Percentiles rank a stretch among this genome's conserved stretches.
Evolutionary conservation across 129 eudicot species (phyloP).

Genomic region (Flaveria linearis): DNA sequence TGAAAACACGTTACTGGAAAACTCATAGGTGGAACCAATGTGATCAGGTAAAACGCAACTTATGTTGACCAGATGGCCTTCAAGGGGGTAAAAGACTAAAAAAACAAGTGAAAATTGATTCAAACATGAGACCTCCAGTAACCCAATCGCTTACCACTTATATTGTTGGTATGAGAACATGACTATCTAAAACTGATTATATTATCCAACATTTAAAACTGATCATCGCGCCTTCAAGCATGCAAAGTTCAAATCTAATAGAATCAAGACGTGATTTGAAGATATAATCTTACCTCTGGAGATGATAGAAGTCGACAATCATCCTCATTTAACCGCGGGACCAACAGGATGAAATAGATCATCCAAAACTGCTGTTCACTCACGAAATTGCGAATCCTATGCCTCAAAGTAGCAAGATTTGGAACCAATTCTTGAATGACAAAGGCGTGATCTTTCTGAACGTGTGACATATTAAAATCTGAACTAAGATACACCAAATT

Average conservation of each 20-base stretch:
- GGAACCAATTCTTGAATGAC: constrained; percentile 63
- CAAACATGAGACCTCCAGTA: too few relatives aligned
- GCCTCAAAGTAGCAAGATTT: constrained; percentile 52
- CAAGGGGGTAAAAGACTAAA: too few relatives aligned
- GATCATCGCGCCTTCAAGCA: neutral
- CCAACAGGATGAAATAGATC: constrained; percentile 67
- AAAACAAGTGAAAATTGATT: too few relatives aligned
- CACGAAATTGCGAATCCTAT: constrained; percentile 36
- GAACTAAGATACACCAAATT: constrained; percentile 32
- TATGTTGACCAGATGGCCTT: too few relatives aligned
- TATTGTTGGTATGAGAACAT: too few relatives aligned
- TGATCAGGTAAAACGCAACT: too few relatives aligned
- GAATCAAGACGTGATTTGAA: neutral
- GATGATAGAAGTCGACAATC: constrained; percentile 52
- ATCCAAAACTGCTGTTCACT: constrained; percentile 68
- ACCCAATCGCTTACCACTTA: too few relatives aligned
- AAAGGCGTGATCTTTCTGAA: constrained; percentile 64
- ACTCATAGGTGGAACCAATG: too few relatives aligned
- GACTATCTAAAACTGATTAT: too few relatives aligned
- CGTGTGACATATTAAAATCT: constrained; percentile 56
- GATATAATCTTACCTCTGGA: constrained; percentile 53
- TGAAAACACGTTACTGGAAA: too few relatives aligned
- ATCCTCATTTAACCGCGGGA: constrained; percentile 63
- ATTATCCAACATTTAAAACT: neutral
- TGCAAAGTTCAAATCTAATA: neutral